Conservation (phyloP, 805 yeast genomes). For the Grigorovia jiainica region DNA sequence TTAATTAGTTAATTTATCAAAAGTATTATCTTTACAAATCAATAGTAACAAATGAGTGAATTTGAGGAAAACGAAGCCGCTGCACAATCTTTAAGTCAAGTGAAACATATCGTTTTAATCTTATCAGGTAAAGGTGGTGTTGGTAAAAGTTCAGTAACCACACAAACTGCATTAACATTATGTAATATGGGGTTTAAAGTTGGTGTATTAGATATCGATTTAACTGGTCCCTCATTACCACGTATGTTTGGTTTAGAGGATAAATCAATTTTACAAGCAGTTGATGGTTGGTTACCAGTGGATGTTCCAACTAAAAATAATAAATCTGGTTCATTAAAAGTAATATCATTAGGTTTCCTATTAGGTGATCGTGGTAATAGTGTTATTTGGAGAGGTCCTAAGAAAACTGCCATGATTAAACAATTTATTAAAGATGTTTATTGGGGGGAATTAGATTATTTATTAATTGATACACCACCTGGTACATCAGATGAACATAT, state of each 20-base stretch:
- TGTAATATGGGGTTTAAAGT: conserved; percentile 64
- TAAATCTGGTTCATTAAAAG: conserved; percentile 40
- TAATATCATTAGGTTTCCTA: conserved; percentile 86
- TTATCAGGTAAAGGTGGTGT: conserved; percentile 97
- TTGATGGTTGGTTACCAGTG: conserved; percentile 91
- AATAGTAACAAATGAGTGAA: background rate
- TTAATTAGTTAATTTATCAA: too few relatives aligned
- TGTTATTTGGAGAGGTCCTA: conserved; percentile 98
- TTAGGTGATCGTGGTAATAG: conserved; percentile 77
- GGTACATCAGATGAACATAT: conserved; percentile 98
- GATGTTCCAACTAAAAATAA: conserved; percentile 20
- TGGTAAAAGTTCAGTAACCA: conserved; percentile 92
- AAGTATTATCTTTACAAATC: too few relatives aligned
- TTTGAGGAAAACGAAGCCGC: conserved; percentile 11
- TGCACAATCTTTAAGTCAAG: conserved; percentile 34
- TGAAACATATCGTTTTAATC: conserved; percentile 71
- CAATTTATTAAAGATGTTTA: conserved; percentile 85
- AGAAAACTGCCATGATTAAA: conserved; percentile 93
- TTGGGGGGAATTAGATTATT: conserved; percentile 74
- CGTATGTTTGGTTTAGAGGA: conserved; percentile 89
- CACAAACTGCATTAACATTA: conserved; percentile 82
- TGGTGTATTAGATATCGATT: conserved; percentile 91
- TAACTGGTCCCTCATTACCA: conserved; percentile 95
- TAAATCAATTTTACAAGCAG: conserved; percentile 69
- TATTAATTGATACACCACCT: conserved; percentile 94